phyloP scores from a whole-genome alignment of 148 eudicot species.

The Euryodendron excelsum region DNA sequence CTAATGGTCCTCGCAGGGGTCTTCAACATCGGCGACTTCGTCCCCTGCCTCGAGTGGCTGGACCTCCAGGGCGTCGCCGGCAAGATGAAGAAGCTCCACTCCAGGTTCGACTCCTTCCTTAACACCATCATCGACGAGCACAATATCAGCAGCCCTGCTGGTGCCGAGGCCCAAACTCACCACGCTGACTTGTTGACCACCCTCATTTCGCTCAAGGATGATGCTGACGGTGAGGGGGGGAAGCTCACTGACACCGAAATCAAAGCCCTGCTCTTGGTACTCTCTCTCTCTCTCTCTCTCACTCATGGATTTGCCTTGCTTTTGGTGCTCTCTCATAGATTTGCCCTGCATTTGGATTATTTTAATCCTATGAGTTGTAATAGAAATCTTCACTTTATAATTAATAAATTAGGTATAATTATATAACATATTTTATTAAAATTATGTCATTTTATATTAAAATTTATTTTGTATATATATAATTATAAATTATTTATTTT shows the following conservation, averaged over 20 bases:
- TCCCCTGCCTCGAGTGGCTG: constrained; percentile 64
- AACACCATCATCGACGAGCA: constrained; percentile 61
- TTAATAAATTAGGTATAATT: no score
- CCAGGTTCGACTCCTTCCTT: constrained; percentile 59
- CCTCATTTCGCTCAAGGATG: constrained; percentile 57
- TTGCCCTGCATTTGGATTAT: no score
- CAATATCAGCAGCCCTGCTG: constrained; percentile 15
- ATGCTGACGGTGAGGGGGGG: constrained; percentile 58
- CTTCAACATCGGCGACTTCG: constrained; percentile 76
- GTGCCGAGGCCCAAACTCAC: not conserved
- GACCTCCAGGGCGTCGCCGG: constrained; percentile 77
- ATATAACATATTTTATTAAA: not conserved
- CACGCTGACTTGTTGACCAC: constrained; percentile 58
- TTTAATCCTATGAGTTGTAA: no score
- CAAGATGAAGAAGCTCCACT: constrained; percentile 81
- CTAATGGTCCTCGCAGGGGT: constrained; percentile 77
- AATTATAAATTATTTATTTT: no score
- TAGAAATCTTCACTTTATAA: no score
- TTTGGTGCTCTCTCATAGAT: no score
- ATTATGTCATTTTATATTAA: no score
- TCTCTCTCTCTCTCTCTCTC: no score
- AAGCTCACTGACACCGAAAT: constrained; percentile 72
- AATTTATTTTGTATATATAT: no score
- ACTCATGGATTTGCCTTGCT: no score
- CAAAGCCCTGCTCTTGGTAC: constrained; percentile 89